Percentiles rank a stretch among this genome's conserved stretches.
These are phyloP conservation scores for Trichoderma sp. DNA, from an alignment of 2,329 filamentous ascomycete species.

Conservation along the genomic window DNA sequence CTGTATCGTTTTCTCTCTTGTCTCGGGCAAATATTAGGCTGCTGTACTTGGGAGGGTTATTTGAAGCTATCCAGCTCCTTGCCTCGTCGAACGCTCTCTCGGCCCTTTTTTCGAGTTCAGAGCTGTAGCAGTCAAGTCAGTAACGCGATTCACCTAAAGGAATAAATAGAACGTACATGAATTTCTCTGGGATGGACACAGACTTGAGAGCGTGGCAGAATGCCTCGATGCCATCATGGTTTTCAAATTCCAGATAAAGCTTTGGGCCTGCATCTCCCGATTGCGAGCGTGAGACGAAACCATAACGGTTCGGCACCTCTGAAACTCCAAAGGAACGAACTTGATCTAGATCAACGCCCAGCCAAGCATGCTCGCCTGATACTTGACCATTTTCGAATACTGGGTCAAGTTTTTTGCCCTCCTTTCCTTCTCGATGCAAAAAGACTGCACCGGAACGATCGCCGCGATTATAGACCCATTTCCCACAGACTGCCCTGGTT, in stretches of 20 bases:
- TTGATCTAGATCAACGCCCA: conserved; percentile 24
- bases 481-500: conserved; percentile 29
- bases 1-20: background rate
- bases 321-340: conserved; percentile 23
- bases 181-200: background rate
- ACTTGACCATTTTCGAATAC: background rate
- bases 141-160: background rate
- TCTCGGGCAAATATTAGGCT: background rate
- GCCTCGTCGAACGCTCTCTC: conserved; percentile 17
- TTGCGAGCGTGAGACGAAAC: conserved; percentile 28
- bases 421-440: conserved; percentile 2
- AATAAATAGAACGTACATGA: background rate
- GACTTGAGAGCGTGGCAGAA: background rate
- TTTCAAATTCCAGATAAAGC: conserved; percentile 28
- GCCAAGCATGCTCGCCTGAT: conserved; percentile 22
- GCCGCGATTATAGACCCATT: conserved; percentile 8
- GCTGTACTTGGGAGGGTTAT: background rate
- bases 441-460: background rate
- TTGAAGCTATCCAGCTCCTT: background rate
- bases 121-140: background rate
- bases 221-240: background rate
- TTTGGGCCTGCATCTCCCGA: background rate
- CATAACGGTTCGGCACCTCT: conserved; percentile 22
- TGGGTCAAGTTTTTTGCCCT: conserved; percentile 14
- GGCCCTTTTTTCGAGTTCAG: background rate